Conservation (phyloP, 2,329 filamentous ascomycete genomes). For the Paecilomyces sp. region DNA sequence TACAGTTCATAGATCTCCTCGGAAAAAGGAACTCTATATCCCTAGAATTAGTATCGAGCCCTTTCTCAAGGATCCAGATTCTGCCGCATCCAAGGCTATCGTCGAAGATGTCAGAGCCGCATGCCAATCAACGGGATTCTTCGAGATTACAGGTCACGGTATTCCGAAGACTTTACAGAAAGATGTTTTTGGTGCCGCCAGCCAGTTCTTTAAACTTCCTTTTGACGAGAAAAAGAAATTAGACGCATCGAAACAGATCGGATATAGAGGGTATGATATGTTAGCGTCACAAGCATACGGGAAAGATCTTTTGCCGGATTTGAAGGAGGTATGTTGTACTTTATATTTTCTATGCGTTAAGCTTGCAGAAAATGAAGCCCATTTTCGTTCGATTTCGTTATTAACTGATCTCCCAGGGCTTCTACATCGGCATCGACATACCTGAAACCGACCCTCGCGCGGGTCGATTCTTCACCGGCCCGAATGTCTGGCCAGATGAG, state of each 20-base stretch:
- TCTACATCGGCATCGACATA: slow-evolving; percentile 8
- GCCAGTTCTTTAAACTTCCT: slow-evolving; percentile 25
- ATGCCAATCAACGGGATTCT: slow-evolving; percentile 18
- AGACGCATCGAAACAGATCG: slow-evolving; percentile 22
- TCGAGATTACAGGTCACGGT: slow-evolving; percentile 28
- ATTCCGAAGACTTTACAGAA: slow-evolving; percentile 18
- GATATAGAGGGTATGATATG: slow-evolving; percentile 32
- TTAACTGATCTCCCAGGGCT: slow-evolving; percentile 2
- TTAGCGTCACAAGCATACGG: slow-evolving; percentile 32
- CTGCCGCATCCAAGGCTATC: background rate
- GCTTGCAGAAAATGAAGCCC: no score
- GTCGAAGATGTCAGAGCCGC: background rate
- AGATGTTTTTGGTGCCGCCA: slow-evolving; percentile 16
- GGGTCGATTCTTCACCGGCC: slow-evolving; percentile 28
- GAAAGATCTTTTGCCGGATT: slow-evolving; percentile 16
- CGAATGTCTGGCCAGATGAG: slow-evolving; percentile 36
- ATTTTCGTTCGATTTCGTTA: no score
- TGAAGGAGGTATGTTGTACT: slow-evolving; percentile 3
- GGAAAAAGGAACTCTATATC: slow-evolving; percentile 1
- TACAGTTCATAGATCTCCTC: no score
- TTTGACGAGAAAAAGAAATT: slow-evolving; percentile 17
- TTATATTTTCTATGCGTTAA: no score
- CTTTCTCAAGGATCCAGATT: background rate
- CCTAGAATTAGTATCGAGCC: background rate
- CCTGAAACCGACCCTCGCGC: slow-evolving; percentile 17